Evolutionary conservation across 78 protist species (phyloP), one percentile per base, ranked within the genome.

Genomic region (Speleostelium caveatum): DNA sequence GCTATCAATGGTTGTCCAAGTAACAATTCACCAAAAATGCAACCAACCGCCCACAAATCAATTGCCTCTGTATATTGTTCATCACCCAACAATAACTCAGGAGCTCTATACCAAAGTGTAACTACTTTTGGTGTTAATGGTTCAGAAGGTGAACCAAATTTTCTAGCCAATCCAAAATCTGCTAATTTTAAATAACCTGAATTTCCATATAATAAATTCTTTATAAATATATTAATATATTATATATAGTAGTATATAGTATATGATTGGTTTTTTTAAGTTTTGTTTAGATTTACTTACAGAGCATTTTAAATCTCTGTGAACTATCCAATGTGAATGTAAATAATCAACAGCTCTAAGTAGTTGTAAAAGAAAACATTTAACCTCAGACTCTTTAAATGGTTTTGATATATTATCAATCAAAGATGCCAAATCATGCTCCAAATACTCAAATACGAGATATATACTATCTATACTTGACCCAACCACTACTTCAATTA

Each of bases 21-120:
- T 2, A 90, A 51, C 93, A 99, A 55, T 94, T 99, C 99, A 16
- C 99, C 99, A 32, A 99, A 94, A 66, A 98, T 98, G 94, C 99
- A 97, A 17, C 99, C 99, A 12, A 96, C 74, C 2, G 96, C 39
- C 99, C 99, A 99, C 26, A 97, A 65, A 92, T 99, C 99, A 1
- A 99, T 96, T 0, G 99, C 91, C 4, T 97, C 62, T 17, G 96
- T 59, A 96, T 99, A 99, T 58, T 77, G 32, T 69, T 71, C 86
- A 16, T 95, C 77, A 4, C 99, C 99, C 19, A 99, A 74, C 32
- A 99, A 94, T 45, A 99, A 80, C 35, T 99, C 99, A 0, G 99
- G 99, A 4, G 99, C 97, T 1, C 99, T 80, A 91, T 98, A 98
- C 99, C 99, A 98, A 17, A 99, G 86, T 1, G 99, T 98, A 2